Conservation (phyloP, 192 early-diverging fungal species). For the Bifiguratus adelaidae region DNA sequence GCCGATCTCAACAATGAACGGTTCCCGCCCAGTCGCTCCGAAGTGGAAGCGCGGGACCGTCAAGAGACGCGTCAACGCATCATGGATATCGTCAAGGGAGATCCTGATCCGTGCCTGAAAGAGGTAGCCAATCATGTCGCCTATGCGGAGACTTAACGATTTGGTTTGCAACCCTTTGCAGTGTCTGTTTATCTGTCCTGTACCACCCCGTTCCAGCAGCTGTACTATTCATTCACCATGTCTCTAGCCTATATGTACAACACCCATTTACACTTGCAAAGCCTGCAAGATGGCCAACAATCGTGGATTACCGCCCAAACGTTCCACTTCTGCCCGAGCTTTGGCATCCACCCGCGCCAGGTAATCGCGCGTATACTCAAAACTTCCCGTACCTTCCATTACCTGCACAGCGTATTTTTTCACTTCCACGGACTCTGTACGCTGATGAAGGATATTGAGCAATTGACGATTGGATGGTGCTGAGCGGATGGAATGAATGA, state of each 20-base stretch:
- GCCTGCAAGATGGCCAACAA: too few relatives aligned
- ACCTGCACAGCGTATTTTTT: constrained; percentile 81
- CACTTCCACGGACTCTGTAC: constrained; percentile 66
- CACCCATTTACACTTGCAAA: too few relatives aligned
- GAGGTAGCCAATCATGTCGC: too few relatives aligned
- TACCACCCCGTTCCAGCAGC: too few relatives aligned
- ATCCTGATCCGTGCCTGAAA: too few relatives aligned
- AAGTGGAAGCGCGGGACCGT: constrained; percentile 25
- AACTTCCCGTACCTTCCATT: constrained; percentile 66
- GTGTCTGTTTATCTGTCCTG: too few relatives aligned
- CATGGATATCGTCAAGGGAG: too few relatives aligned
- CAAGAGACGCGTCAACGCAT: too few relatives aligned
- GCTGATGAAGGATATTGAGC: constrained; percentile 83
- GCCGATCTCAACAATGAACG: constrained; percentile 91
- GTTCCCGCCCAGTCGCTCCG: constrained; percentile 66
- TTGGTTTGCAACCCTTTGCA: too few relatives aligned
- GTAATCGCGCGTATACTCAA: constrained; percentile 66
- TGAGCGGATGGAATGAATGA: constrained; percentile 76
- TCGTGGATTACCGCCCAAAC: constrained; percentile 87
- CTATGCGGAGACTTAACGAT: too few relatives aligned
- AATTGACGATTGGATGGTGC: constrained; percentile 54
- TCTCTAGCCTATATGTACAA: too few relatives aligned
- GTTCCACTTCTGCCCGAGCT: constrained; percentile 48
- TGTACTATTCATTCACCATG: too few relatives aligned
- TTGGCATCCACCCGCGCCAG: constrained; percentile 51